Base-by-base conservation (phyloP, 805 yeast species). In the Kodamaea sagamina region DNA sequence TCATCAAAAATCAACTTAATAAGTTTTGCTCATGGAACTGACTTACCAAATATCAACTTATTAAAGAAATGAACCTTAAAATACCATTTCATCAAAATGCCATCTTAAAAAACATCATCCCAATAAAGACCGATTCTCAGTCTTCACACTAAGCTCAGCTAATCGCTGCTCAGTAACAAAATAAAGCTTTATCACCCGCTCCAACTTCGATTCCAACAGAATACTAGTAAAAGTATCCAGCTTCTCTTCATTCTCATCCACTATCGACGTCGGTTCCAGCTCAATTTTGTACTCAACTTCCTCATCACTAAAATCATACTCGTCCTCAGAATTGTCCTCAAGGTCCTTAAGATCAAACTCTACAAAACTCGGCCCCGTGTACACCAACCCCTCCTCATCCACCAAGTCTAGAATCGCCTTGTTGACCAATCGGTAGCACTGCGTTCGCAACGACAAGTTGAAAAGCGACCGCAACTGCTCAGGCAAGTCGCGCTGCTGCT, bases 361-460 rank as follows among this genome's bases (percentile, higher is more conserved):
- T 26, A 49, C 28, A 46, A 46, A 48, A 32, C 54, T 48, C 13
- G 62, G 55, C 13, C 62, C 57, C 31, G 47, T 39, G 44, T 48
- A 59, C 21, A 50, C 47, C 16, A 43, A 47, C n/a, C 27, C 42
- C 9, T 44, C 44, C 6, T 36, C 38, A 12, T 44, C 47, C 24
- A 54, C 51, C 22, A 71, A 57, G 39, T 70, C 60, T 34, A 86
- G 63, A 6, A 86, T 79, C 4, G 82, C 81, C 53, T 75, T 74
- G 62, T 89, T 89, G 9, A 89, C 89, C 28, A 81, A 59, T 27
- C 79, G 72, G 8, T 89, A 86, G 43, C 92, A 81, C 44, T 79
- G 81, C 12, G 72, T 65, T 41, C 96, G 69, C 49, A 84, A 60
- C 28, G 81, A 72, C 32, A 82, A 62, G 47, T 84, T 80, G 58